Evolutionary conservation across 192 early-diverging fungal genomes (phyloP).

Genomic region (Rhizophagus sp.): DNA sequence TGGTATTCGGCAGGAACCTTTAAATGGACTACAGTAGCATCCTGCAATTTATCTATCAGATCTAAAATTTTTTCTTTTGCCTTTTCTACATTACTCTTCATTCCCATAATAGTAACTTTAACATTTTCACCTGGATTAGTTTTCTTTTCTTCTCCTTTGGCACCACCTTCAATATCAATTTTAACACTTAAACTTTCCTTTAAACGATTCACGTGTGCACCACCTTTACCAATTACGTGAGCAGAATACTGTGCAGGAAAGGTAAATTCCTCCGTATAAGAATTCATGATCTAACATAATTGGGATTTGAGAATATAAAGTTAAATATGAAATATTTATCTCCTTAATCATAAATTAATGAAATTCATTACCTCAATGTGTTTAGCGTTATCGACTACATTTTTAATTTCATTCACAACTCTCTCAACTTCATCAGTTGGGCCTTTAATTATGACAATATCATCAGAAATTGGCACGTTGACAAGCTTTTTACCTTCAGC

Average conservation of each 20-base stretch:
- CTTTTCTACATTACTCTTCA: slow-evolving; percentile 70
- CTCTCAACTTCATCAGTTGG: slow-evolving; percentile 76
- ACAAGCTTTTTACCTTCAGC: slow-evolving; percentile 47
- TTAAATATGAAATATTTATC: not conserved
- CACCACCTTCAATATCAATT: slow-evolving; percentile 61
- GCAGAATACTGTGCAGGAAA: slow-evolving; percentile 69
- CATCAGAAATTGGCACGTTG: slow-evolving; percentile 51
- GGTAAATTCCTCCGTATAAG: slow-evolving; percentile 67
- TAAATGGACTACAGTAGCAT: slow-evolving; percentile 60
- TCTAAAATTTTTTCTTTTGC: slow-evolving; percentile 71
- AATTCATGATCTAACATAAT: slow-evolving; percentile 55
- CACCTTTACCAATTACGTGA: slow-evolving; percentile 90
- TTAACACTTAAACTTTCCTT: slow-evolving; percentile 76
- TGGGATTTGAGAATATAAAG: not conserved
- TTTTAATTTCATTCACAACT: slow-evolving; percentile 65
- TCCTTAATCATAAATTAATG: not conserved
- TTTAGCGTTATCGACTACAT: slow-evolving; percentile 68
- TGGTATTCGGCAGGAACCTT: slow-evolving; percentile 65
- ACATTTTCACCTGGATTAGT: slow-evolving; percentile 45
- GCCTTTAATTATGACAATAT: slow-evolving; percentile 79
- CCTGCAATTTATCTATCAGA: slow-evolving; percentile 66
- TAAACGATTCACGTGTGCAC: slow-evolving; percentile 77
- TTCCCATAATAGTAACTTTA: slow-evolving; percentile 77
- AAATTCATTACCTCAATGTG: slow-evolving; percentile 51
- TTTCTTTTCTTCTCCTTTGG: slow-evolving; percentile 41